Evolutionary conservation across 495 filamentous ascomycete genomes (phyloP).

Genomic region (Annulohypoxylon moriforme): DNA sequence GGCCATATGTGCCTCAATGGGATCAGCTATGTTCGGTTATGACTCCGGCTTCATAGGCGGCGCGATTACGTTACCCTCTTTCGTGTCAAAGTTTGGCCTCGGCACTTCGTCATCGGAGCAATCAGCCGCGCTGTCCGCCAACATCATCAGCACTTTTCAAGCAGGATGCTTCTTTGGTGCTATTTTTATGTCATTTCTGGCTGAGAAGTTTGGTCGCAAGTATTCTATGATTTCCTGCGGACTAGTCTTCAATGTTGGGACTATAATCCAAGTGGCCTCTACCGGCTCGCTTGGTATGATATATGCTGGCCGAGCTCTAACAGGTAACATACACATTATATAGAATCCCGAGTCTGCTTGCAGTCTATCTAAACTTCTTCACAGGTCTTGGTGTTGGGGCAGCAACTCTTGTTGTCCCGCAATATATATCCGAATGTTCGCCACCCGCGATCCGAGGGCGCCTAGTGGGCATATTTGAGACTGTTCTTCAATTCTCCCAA

Average conservation of each 20-base stretch:
- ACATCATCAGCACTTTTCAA: slow-evolving; percentile 7
- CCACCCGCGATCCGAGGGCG: slow-evolving; percentile 1
- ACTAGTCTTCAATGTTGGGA: neutral
- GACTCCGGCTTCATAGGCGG: slow-evolving; percentile 4
- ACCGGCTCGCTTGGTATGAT: slow-evolving; percentile 5
- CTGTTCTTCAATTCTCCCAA: neutral
- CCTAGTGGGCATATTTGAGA: neutral
- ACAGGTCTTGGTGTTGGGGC: neutral
- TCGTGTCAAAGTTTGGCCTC: neutral
- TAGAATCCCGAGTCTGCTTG: neutral
- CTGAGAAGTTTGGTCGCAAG: slow-evolving; percentile 1
- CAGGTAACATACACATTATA: neutral
- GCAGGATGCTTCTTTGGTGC: slow-evolving; percentile 4
- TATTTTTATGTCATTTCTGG: neutral
- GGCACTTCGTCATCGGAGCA: neutral
- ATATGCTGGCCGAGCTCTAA: neutral
- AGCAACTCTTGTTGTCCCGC: neutral
- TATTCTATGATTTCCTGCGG: neutral
- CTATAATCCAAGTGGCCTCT: slow-evolving; percentile 1
- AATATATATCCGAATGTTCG: slow-evolving; percentile 11
- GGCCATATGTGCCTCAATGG: slow-evolving; percentile 7
- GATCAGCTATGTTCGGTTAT: slow-evolving; percentile 1
- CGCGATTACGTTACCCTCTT: neutral
- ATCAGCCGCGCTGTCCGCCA: neutral
- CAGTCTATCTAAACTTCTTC: neutral